Base-by-base conservation (phyloP, 1,284 basidiomycete genomes). In the Austropuccinia psidii region DNA sequence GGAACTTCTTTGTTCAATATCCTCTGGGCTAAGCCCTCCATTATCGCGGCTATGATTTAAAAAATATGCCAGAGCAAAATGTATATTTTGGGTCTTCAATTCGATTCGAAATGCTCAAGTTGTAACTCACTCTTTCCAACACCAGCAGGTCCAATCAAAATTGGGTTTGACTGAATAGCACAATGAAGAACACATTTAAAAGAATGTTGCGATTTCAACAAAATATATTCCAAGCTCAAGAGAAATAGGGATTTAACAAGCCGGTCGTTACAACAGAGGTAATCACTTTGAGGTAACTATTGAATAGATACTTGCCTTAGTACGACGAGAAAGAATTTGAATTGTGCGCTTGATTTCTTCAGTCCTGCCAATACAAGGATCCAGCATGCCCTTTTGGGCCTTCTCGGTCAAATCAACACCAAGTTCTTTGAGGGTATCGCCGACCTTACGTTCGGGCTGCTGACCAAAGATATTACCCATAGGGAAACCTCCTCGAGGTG, bases 1-100 rank as follows among this genome's bases (percentile, higher is more conserved):
- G 94, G 93, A 1, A 96, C 92, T 80, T 96, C 92, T 79, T 89
- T 90, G 7, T 90, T 87, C 1, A 95, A 87, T 74, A 97, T 93
- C 17, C 93, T 84, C 77, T 87, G 89, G 0, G 93, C 93, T 15
- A 97, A 84, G 0, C 91, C 93, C 82, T 97, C 94, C 41, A 95
- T 82, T 74, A 97, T 93, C 0, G 93, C 91, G 0, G 93, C 70
- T 73, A 41, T 11, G 31, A 21, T 55, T 41, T 31, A 15, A 24
- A 41, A 61, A 45, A 54, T 9, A 50, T 3, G 24, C 24, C 8
- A 31, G 9, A 27, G 52, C 52, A 54, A 2, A 2, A n/a, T 13
- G 24, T 17, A 54, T 24, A 19, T 54, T 17, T 54, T 17, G 50
- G 27, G 1, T 95, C 82, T 95, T 95, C 0, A 92, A 91, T 7